Percentiles rank a stretch among this genome's conserved stretches.
Evolutionary conservation across 2,329 filamentous ascomycete species (phyloP).

Genomic region (Colletotrichum lupini): DNA sequence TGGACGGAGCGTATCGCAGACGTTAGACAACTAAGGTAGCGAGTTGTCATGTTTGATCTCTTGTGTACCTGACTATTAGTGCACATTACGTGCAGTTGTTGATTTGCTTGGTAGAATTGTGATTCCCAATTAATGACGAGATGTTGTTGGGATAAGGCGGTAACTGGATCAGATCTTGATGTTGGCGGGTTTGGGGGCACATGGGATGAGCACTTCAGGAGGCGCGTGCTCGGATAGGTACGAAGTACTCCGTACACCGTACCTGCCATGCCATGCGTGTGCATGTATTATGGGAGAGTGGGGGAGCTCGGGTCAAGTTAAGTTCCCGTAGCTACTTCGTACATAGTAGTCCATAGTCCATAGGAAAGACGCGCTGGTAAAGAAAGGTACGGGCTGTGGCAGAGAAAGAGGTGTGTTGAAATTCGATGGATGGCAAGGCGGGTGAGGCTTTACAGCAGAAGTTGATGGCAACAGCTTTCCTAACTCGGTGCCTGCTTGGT

Average conservation of each 20-base stretch:
- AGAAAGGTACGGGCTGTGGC: too few species aligned
- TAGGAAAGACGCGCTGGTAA: too few species aligned
- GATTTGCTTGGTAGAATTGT: neutral
- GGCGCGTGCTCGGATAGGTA: conserved; percentile 5
- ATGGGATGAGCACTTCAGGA: conserved; percentile 12
- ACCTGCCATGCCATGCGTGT: neutral
- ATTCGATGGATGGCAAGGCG: neutral
- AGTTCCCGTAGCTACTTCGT: neutral
- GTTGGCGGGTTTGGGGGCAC: neutral
- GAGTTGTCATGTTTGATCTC: neutral
- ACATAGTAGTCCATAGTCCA: too few species aligned
- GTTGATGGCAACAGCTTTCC: conserved; percentile 8
- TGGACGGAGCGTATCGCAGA: neutral
- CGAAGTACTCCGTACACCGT: neutral
- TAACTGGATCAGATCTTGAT: conserved; percentile 16
- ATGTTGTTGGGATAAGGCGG: conserved; percentile 26
- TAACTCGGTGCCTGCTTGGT: neutral
- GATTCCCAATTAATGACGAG: neutral
- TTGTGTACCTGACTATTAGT: neutral
- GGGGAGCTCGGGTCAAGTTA: neutral
- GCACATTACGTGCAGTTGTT: neutral
- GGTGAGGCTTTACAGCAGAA: conserved; percentile 9
- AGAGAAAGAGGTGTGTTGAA: neutral
- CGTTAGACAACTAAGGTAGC: neutral
- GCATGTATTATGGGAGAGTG: neutral